Conservation (phyloP, 106 monocot species). For the Dioscorea dumetorum region DNA sequence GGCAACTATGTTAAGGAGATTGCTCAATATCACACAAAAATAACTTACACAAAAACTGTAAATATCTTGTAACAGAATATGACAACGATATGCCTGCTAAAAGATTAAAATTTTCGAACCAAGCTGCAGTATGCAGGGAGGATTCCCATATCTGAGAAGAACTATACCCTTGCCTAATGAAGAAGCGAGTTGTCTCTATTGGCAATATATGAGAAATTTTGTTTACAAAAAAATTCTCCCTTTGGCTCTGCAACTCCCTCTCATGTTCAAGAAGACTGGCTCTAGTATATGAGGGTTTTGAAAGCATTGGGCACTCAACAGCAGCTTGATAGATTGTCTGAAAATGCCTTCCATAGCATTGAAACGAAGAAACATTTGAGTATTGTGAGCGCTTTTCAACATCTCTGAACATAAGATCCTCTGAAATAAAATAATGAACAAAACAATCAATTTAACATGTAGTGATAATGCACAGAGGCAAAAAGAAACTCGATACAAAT, state of each 20-base stretch:
- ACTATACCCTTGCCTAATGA: conserved; percentile 22
- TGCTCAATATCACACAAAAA: neutral
- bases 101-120: neutral
- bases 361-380: conserved; percentile 10
- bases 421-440: conserved; percentile 9
- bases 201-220: conserved; percentile 7
- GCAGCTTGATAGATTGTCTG: neutral
- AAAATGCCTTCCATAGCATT: neutral
- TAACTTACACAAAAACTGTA: neutral
- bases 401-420: conserved; percentile 21
- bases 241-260: neutral
- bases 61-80: neutral
- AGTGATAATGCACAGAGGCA: neutral
- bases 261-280: conserved; percentile 1
- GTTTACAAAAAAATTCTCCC: neutral
- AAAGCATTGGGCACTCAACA: neutral
- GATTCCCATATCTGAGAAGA: neutral
- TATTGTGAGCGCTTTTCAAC: conserved; percentile 16
- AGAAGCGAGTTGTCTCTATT: neutral
- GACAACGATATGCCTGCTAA: neutral
- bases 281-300: neutral
- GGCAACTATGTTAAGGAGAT: neutral
- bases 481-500: neutral
- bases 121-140: too few relatives aligned
- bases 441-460: neutral